Evolutionary conservation across 495 filamentous ascomycete species (phyloP), one percentile per base, ranked within the genome.

Genomic region (Penicillium alfredii): DNA sequence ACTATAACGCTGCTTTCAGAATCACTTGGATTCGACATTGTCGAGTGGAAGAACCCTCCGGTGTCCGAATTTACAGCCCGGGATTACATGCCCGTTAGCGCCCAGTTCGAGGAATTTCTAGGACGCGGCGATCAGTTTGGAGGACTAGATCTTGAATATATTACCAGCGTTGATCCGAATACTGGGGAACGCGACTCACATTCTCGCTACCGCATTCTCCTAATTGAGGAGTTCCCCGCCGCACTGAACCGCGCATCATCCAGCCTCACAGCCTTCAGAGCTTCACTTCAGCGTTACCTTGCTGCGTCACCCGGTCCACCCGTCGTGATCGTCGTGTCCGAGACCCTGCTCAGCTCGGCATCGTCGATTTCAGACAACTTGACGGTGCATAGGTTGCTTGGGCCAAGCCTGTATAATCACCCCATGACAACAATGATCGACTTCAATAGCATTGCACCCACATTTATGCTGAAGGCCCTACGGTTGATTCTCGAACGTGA

Each of bases 171-270:
- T 6, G 31, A 22, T 9, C 22, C 30, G 14, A 33, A 46, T 6
- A 17, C n/a, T 4, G 21, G 12, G 19, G 28, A 18, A 14, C n/a
- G n/a, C n/a, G 32, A 44, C 12, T 8, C 30, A 20, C 17, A 27
- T 41, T 36, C 66, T 55, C 42, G 28, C 11, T 50, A 42, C 44
- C 76, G 76, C 33, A 55, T 95, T 20, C 82, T 96, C 27, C 59
- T 97, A 6, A 72, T 99, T 32, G 93, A 99, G 68, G 93, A 99
- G 54, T 96, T 95, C 55, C 93, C 93, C 1, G 88, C 84, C 46
- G 82, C 84, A 0, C 80, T 88, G 40, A 73, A 74, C 14, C 73
- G 77, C 26, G 80, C 74, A 0, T 84, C 83, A 8, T 71, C 73
- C 10, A 70, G 73, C 35, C 56, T 96, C 24, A 68, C 74, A 33